Conservation (phyloP, 148 eudicot genomes). For the Rhododendron williamsianum region DNA sequence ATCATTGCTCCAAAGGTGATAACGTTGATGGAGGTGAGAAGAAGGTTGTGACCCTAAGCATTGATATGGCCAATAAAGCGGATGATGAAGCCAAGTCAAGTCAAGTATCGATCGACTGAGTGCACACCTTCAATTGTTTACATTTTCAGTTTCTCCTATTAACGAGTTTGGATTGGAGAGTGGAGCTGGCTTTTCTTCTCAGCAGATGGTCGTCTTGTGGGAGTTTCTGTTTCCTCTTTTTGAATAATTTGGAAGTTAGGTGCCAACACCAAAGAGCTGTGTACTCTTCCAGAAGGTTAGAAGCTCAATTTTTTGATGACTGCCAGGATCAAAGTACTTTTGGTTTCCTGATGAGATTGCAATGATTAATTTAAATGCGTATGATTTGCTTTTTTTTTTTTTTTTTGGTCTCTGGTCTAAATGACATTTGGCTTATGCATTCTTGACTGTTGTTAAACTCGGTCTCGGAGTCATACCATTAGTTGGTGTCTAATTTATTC, state of each 20-base stretch:
- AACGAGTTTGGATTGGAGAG: background rate
- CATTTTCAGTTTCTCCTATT: background rate
- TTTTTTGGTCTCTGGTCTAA: background rate
- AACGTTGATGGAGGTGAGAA: constrained; percentile 33
- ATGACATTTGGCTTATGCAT: background rate
- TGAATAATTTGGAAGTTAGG: background rate
- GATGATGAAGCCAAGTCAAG: constrained; percentile 20
- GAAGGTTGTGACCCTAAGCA: constrained; percentile 30
- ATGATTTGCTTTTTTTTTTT: background rate
- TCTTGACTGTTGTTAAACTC: background rate
- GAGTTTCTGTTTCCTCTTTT: constrained; percentile 3
- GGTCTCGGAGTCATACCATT: background rate
- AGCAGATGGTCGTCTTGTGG: background rate
- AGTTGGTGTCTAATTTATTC: background rate
- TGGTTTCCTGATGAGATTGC: background rate
- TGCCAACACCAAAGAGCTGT: background rate
- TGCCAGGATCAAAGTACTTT: constrained; percentile 1
- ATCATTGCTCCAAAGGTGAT: constrained; percentile 73
- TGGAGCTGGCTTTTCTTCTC: background rate
- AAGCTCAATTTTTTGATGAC: background rate
- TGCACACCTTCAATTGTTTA: constrained; percentile 3
- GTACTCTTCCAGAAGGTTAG: constrained; percentile 5
- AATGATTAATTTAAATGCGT: background rate
- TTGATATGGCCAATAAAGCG: constrained; percentile 20
- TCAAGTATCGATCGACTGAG: constrained; percentile 2